Evolutionary conservation across 345 rosid species (phyloP).

Genomic region (Eutrema japonicum): DNA sequence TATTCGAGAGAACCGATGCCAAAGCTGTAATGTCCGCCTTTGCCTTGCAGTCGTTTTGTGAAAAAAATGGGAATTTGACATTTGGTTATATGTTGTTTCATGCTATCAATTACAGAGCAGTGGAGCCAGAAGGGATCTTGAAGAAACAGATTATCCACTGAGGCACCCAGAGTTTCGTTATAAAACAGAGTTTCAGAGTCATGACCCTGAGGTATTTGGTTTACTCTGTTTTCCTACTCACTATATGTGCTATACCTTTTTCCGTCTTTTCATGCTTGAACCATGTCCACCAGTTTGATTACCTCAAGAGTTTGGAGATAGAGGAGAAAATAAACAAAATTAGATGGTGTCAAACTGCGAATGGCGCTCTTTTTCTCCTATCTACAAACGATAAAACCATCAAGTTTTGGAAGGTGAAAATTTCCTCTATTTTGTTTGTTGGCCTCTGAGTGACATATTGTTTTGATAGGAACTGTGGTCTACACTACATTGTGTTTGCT

Average conservation of each 20-base stretch:
- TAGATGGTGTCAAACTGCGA: conserved; percentile 91
- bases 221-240: conserved; percentile 15
- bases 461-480: conserved; percentile 1
- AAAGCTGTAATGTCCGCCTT: conserved; percentile 60
- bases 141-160: conserved; percentile 62
- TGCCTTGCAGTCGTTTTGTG: conserved; percentile 11
- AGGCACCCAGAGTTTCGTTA: conserved; percentile 85
- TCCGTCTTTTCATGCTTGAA: conserved; percentile 25
- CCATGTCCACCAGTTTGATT: conserved; percentile 70
- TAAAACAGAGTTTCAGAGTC: conserved; percentile 95
- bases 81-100: conserved; percentile 34
- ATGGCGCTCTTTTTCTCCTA: conserved; percentile 81
- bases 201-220: conserved; percentile 81
- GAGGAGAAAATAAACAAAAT: conserved; percentile 98
- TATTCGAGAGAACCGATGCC: conserved; percentile 80
- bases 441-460: conserved; percentile 11
- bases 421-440: conserved; percentile 9
- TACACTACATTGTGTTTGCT: conserved; percentile 3
- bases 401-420: conserved; percentile 85
- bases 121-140: conserved; percentile 69
- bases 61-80: conserved; percentile 13
- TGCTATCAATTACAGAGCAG: conserved; percentile 54
- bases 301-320: conserved; percentile 97
- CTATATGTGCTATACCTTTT: background rate
- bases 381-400: conserved; percentile 65